Conservation (phyloP, 2,329 filamentous ascomycete species). For the Fonsecaea multimorphosa region DNA sequence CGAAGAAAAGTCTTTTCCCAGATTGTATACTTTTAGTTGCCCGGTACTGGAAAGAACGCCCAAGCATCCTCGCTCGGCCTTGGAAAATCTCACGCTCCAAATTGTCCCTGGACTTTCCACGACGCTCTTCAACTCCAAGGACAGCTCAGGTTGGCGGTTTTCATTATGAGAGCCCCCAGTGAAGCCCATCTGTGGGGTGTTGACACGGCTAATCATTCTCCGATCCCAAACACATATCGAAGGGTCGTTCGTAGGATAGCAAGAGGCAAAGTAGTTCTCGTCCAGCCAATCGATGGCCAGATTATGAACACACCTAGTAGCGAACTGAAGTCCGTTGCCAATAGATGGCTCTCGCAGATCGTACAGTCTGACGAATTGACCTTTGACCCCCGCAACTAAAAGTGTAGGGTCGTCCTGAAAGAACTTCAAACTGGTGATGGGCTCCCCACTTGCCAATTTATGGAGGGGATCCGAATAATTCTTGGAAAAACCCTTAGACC, state of each 20-base stretch:
- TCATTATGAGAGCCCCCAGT: conserved; percentile 42
- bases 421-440: conserved; percentile 69
- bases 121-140: conserved; percentile 62
- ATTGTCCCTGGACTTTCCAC: conserved; percentile 61
- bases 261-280: conserved; percentile 69
- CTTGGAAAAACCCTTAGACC: conserved; percentile 38
- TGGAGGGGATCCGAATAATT: conserved; percentile 56
- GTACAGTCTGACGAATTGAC: conserved; percentile 66
- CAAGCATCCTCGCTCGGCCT: conserved; percentile 62
- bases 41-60: conserved; percentile 65
- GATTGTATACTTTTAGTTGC: conserved; percentile 63
- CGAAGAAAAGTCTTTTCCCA: conserved; percentile 57
- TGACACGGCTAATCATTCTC: conserved; percentile 53
- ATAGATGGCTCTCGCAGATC: conserved; percentile 59
- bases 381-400: conserved; percentile 66
- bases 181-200: conserved; percentile 44
- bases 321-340: conserved; percentile 53
- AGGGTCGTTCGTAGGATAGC: conserved; percentile 60
- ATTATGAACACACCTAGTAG: conserved; percentile 68
- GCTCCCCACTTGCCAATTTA: conserved; percentile 66
- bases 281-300: conserved; percentile 68
- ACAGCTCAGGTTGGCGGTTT: conserved; percentile 54
- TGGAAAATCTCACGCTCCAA: conserved; percentile 68
- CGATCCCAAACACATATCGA: conserved; percentile 69
- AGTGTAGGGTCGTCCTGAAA: conserved; percentile 65